Evolutionary conservation across 73 alveolate genomes (phyloP).

Genomic region (Paramecium octaurelia): DNA sequence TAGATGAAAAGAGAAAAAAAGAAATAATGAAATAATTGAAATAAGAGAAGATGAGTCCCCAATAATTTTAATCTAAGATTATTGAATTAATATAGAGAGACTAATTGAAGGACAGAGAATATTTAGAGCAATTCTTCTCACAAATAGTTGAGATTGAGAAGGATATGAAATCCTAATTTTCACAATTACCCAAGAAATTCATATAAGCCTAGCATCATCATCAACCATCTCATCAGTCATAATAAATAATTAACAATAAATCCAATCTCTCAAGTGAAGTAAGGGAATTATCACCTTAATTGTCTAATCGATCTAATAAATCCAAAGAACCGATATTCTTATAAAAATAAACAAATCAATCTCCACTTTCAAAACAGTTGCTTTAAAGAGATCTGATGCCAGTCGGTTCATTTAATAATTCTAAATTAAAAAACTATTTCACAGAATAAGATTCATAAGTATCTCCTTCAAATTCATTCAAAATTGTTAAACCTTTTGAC

Average conservation of each 20-base stretch:
- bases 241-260: neutral
- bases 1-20: neutral
- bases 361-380: neutral
- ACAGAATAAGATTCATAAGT: slow-evolving; percentile 1
- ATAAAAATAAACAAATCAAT: neutral
- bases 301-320: neutral
- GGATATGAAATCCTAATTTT: neutral
- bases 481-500: neutral
- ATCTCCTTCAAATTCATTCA: neutral
- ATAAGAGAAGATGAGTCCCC: neutral
- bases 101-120: neutral
- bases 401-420: slow-evolving; percentile 18
- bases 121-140: neutral
- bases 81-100: slow-evolving; percentile 22
- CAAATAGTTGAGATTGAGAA: neutral
- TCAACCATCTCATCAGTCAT: neutral
- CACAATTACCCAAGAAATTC: neutral
- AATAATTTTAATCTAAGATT: neutral
- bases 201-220: neutral
- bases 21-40: neutral
- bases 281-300: neutral
- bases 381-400: slow-evolving; percentile 22
- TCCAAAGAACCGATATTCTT: neutral
- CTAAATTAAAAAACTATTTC: slow-evolving; percentile 6
- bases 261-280: neutral